phyloP scores from a whole-genome alignment of 176 grass and related monocot genomes.

The Oryza punctata region DNA sequence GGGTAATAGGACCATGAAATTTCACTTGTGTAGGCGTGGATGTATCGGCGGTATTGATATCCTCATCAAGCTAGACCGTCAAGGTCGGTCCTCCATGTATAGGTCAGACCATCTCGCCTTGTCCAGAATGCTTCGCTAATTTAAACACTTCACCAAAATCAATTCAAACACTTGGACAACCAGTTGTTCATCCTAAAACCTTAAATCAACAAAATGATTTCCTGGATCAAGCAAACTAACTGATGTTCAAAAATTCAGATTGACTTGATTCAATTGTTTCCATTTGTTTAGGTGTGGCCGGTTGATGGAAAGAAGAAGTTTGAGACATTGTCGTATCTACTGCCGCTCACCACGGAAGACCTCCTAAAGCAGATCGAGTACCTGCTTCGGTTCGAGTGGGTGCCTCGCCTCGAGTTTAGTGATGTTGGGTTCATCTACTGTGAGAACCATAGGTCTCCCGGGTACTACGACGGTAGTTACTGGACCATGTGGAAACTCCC shows the following conservation, averaged over 20 bases:
- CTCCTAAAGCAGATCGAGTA: conserved; percentile 78
- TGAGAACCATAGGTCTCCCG: conserved; percentile 44
- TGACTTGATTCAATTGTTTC: neutral
- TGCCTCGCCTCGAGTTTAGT: conserved; percentile 85
- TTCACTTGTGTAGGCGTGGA: no score
- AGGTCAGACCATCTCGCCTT: no score
- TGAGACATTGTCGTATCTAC: conserved; percentile 86
- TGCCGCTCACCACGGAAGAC: conserved; percentile 30
- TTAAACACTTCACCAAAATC: no score
- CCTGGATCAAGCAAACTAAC: no score
- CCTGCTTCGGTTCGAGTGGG: conserved; percentile 61
- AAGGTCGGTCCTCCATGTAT: no score
- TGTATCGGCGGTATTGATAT: no score
- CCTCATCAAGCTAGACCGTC: no score
- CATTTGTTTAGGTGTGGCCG: conserved; percentile 62
- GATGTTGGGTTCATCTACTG: conserved; percentile 56
- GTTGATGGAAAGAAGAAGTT: conserved; percentile 68
- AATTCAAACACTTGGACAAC: no score
- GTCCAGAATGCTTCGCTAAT: no score
- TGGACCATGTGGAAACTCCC: conserved; percentile 98
- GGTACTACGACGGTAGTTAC: conserved; percentile 85
- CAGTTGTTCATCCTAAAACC: no score
- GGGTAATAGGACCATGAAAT: no score
- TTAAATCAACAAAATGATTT: no score
- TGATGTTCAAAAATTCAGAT: neutral